These are phyloP conservation scores for Xylaria flabelliformis DNA, from an alignment of 495 filamentous ascomycete genomes.

Conservation along the genomic window DNA sequence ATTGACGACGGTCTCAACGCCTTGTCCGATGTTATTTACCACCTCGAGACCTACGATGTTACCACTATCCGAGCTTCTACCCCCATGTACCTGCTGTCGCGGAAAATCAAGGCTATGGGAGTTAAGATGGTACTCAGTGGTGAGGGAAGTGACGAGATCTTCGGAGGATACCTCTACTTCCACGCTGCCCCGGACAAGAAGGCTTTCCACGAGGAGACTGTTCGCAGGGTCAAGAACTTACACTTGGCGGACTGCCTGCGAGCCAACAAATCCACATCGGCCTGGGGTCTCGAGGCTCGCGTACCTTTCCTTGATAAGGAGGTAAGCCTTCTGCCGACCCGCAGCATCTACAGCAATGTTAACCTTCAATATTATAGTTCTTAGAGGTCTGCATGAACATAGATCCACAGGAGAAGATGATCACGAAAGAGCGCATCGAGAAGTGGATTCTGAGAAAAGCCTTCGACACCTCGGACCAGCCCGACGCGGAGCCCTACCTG, in stretches of 20 bases:
- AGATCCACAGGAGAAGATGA: constrained; percentile 94
- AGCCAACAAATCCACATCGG: constrained; percentile 98
- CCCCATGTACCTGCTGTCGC: constrained; percentile 95
- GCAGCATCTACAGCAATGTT: background rate
- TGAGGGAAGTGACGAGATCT: constrained; percentile 97
- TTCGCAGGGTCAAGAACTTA: constrained; percentile 91
- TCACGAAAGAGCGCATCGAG: constrained; percentile 87
- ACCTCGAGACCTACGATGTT: constrained; percentile 96
- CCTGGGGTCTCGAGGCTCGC: constrained; percentile 97
- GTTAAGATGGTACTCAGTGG: constrained; percentile 99
- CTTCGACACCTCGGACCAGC: constrained; percentile 90
- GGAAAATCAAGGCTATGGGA: constrained; percentile 98
- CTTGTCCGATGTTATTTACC: constrained; percentile 94
- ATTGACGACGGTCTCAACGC: constrained; percentile 96
- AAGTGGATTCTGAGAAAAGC: constrained; percentile 98
- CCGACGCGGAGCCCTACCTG: constrained; percentile 78
- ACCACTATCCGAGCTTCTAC: constrained; percentile 98
- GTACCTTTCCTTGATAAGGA: constrained; percentile 97
- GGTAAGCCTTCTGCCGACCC: constrained; percentile 43
- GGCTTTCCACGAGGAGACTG: constrained; percentile 92
- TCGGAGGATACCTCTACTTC: constrained; percentile 99
- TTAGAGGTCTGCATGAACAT: constrained; percentile 89
- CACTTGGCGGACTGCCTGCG: constrained; percentile 94
- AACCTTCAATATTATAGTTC: constrained; percentile 63
- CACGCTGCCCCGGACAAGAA: constrained; percentile 88